Conservation (phyloP, 768 basidiomycete species). For the Coprinopsis cinerea region DNA sequence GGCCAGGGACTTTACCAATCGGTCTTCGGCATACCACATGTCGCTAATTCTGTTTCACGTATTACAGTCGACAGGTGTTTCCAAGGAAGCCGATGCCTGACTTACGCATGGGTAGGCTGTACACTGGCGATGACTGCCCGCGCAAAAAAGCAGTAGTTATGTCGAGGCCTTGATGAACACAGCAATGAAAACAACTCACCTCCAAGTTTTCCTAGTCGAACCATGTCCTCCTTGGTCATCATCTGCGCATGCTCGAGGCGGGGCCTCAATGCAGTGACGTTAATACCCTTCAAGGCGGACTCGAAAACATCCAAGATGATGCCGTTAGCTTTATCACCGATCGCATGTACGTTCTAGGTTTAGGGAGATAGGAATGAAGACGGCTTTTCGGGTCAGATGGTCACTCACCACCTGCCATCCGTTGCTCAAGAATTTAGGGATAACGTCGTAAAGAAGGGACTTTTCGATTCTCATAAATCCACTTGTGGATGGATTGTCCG, state of each 20-base stretch:
- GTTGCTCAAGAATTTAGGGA: constrained; percentile 67
- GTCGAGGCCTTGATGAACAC: not conserved
- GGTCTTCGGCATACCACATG: constrained; percentile 86
- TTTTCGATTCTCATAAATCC: constrained; percentile 75
- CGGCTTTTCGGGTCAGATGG: not conserved
- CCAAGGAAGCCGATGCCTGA: constrained; percentile 13
- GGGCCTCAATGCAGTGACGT: constrained; percentile 63
- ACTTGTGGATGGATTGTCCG: constrained; percentile 66
- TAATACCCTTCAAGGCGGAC: constrained; percentile 49
- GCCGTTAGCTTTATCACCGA: constrained; percentile 84
- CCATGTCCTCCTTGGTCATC: constrained; percentile 69
- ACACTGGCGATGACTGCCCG: constrained; percentile 78
- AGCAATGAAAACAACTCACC: constrained; percentile 37
- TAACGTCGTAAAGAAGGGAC: constrained; percentile 53
- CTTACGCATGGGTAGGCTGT: constrained; percentile 86
- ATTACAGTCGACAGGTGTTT: constrained; percentile 5
- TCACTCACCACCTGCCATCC: constrained; percentile 86
- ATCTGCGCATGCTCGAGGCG: constrained; percentile 92
- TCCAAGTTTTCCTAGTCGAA: constrained; percentile 70
- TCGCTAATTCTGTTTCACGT: constrained; percentile 56
- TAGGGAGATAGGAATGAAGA: not conserved
- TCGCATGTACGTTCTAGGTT: constrained; percentile 76
- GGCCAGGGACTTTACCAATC: constrained; percentile 47
- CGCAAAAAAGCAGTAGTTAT: constrained; percentile 9
- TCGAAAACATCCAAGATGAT: constrained; percentile 83